Evolutionary conservation across 148 eudicot species (phyloP).

Genomic region (Fallopia convolvulus): DNA sequence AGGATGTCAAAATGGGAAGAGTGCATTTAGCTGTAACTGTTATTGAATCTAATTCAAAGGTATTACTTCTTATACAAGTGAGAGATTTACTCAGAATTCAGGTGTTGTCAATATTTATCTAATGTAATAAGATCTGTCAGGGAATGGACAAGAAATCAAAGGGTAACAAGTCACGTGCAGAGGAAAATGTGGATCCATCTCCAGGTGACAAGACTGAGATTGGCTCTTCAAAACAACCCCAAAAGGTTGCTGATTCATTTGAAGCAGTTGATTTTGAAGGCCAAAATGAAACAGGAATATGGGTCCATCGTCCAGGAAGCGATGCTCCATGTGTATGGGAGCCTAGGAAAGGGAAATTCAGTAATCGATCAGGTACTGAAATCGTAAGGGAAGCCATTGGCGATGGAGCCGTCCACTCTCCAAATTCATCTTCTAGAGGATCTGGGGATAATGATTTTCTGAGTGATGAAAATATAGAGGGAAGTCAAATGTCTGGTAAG

Average conservation of each 20-base stretch:
- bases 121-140: constrained; percentile 24
- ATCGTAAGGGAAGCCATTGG: constrained; percentile 15
- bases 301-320: constrained; percentile 82
- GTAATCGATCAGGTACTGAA: constrained; percentile 26
- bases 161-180: constrained; percentile 17
- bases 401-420: constrained; percentile 20
- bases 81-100: neutral
- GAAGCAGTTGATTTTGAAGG: constrained; percentile 72
- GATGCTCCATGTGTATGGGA: constrained; percentile 70
- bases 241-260: constrained; percentile 39
- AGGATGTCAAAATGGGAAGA: constrained; percentile 67
- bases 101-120: neutral
- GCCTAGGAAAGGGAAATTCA: constrained; percentile 67
- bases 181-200: constrained; percentile 18
- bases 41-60: constrained; percentile 49
- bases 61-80: constrained; percentile 14
- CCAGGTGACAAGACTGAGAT: constrained; percentile 20
- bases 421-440: constrained; percentile 25
- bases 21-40: constrained; percentile 79
- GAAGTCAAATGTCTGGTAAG: constrained; percentile 7
- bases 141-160: constrained; percentile 23
- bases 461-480: constrained; percentile 23
- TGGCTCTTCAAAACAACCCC: constrained; percentile 23
- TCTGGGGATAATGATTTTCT: constrained; percentile 27
- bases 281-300: constrained; percentile 63